Percentiles rank a stretch among this genome's conserved stretches.
These are phyloP conservation scores for Phanerochaete sordida DNA, from an alignment of 768 basidiomycete genomes.

Conservation along the genomic window DNA sequence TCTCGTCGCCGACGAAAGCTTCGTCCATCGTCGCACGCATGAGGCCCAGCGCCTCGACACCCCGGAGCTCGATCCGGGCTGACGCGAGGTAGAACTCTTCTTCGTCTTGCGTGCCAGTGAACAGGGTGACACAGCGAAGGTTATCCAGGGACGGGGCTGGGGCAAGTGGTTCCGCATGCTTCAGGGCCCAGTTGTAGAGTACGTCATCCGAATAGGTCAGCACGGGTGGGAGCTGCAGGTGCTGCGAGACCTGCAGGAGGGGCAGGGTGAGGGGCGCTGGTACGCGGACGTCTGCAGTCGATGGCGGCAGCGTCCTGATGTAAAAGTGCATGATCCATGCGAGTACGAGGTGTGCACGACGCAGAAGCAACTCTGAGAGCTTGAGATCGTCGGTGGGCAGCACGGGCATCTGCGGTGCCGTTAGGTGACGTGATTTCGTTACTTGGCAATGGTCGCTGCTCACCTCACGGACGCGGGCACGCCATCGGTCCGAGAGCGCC, in stretches of 20 bases:
- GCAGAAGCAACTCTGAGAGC: constrained; percentile 42
- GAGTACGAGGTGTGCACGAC: constrained; percentile 53
- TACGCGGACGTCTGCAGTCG: constrained; percentile 44
- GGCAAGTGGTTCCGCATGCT: constrained; percentile 14
- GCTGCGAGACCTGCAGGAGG: constrained; percentile 61
- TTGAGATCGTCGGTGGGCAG: constrained; percentile 33
- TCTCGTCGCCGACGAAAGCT: constrained; percentile 64
- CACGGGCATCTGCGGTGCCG: constrained; percentile 34
- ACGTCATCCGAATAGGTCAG: constrained; percentile 92
- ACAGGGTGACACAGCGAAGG: constrained; percentile 61
- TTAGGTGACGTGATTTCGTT: constrained; percentile 6
- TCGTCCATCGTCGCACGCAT: constrained; percentile 90
- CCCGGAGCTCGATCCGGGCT: constrained; percentile 81
- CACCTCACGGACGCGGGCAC: constrained; percentile 37
- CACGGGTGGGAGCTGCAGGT: constrained; percentile 81
- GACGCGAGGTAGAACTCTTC: constrained; percentile 86
- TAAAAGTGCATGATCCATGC: constrained; percentile 56
- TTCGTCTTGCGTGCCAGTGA: constrained; percentile 80
- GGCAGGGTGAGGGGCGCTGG: constrained; percentile 73
- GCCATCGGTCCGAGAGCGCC: constrained; percentile 37
- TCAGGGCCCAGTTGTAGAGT: constrained; percentile 74
- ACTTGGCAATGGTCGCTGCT: constrained; percentile 12
- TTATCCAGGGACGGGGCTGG: constrained; percentile 49
- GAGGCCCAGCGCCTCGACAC: constrained; percentile 78
- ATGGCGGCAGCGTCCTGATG: constrained; percentile 38